A percentile compares a stretch with the other conserved stretches of the same genome.
These are phyloP conservation scores for Aspergillus sp. DNA, from an alignment of 2,329 filamentous ascomycete genomes.

Conservation along the genomic window DNA sequence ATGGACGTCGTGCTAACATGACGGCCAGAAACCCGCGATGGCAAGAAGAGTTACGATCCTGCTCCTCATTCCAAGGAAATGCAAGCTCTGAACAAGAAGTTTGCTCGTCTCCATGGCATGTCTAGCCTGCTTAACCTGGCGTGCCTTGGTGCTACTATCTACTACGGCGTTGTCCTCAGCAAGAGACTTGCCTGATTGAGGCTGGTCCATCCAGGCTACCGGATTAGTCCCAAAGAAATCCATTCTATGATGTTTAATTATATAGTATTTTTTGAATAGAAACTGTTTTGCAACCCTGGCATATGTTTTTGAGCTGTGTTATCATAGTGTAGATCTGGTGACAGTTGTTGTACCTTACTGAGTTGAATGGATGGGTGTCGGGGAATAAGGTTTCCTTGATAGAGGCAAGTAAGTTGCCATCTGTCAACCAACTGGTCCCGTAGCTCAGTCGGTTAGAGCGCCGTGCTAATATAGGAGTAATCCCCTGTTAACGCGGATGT, in stretches of 20 bases:
- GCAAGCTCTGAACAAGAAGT: slow-evolving; percentile 73
- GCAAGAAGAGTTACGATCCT: slow-evolving; percentile 79
- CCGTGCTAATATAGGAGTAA: slow-evolving; percentile 17
- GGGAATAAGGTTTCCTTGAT: too few species aligned
- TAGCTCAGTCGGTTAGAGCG: slow-evolving; percentile 17
- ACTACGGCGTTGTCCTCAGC: slow-evolving; percentile 75
- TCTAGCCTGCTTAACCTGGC: slow-evolving; percentile 77
- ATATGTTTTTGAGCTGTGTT: too few species aligned
- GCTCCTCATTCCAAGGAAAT: slow-evolving; percentile 82
- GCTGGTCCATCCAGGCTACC: not conserved
- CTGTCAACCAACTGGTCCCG: slow-evolving; percentile 1
- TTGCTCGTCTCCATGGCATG: slow-evolving; percentile 74
- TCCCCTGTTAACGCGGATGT: slow-evolving; percentile 15
- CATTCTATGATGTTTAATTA: too few species aligned
- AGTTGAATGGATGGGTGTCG: too few species aligned
- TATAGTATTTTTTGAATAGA: too few species aligned
- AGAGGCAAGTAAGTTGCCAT: not conserved
- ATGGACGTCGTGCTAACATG: not conserved
- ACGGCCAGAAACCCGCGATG: slow-evolving; percentile 72
- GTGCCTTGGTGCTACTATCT: slow-evolving; percentile 66
- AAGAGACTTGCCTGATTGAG: slow-evolving; percentile 29
- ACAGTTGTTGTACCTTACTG: not conserved
- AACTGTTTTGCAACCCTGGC: too few species aligned
- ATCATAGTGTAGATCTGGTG: too few species aligned
- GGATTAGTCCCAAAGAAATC: too few species aligned